Evolutionary conservation across 352 stramenopile species (phyloP), one percentile per base, ranked within the genome.

Genomic region (Pythium insidiosum): DNA sequence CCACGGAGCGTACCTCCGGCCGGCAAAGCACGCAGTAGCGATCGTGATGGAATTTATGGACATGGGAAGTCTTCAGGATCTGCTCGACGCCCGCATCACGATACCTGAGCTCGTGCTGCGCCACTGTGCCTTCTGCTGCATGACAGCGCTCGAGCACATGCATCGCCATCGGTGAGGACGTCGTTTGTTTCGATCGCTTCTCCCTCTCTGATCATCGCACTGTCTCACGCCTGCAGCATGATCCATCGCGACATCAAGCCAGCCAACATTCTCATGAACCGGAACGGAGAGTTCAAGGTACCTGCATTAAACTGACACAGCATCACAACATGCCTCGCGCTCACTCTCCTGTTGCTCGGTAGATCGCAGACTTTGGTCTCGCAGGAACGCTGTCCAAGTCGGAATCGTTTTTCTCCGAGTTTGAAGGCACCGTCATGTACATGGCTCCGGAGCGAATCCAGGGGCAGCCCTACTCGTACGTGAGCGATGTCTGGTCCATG

Each of bases 1-100:
- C 53, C 91, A 94, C 39, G 86, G 88, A 15, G 87, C 84, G 6
- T 97, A 90, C 47, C 51, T 86, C 6, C 85, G 80, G 19, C 69
- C 78, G 6, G 56, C 80, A 0, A 73, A 83, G 38, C 75, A 77
- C 20, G 76, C 67, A 0, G 67, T 96, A 22, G 87, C 68, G 20
- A 85, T 97, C 19, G 84, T 94, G 31, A 90, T 96, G 70, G 87
- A 97, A 51, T 96, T 95, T 34, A 97, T 97, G 87, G 78, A 96
- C 38, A 78, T 85, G 46, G 88, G 88, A 15, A 94, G 78, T 30
- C 53, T 96, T 0, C 81, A 96, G 43, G 76, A 90, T 24, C 53
- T 88, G 2, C 43, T 88, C 6, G 66, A 83, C n/a, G 56, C 50
- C 0, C 61, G 63, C 5, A 38, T 72, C 13, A 65, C 68, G 0